These are phyloP conservation scores for Suillus paluster DNA, from an alignment of 768 basidiomycete species.

Conservation along the genomic window DNA sequence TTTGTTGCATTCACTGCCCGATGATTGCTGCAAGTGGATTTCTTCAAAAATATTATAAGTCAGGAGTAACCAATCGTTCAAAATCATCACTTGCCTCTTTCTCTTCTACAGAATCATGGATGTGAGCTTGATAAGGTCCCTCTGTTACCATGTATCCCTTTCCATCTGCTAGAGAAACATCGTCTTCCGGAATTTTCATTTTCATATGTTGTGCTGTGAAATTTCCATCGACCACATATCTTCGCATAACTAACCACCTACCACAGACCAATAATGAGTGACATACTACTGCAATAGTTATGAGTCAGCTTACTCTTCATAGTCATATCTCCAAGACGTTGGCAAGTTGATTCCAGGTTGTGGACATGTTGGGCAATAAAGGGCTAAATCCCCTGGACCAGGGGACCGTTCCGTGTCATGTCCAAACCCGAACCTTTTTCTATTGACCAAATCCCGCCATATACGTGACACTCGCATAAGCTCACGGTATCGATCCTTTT, in stretches of 20 bases:
- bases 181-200: too few species aligned
- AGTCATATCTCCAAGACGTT: constrained; percentile 20
- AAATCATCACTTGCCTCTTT: constrained; percentile 8
- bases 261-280: constrained; percentile 20
- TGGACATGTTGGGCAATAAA: constrained; percentile 33
- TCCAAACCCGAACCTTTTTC: constrained; percentile 11
- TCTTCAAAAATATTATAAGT: too few species aligned
- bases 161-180: too few species aligned
- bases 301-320: constrained; percentile 7
- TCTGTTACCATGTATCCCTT: too few species aligned
- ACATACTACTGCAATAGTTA: background rate
- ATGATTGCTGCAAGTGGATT: too few species aligned
- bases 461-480: constrained; percentile 13
- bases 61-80: too few species aligned
- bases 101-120: constrained; percentile 10
- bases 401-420: constrained; percentile 13
- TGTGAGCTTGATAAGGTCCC: constrained; percentile 14
- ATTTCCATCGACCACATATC: constrained; percentile 16
- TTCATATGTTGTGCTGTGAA: too few species aligned
- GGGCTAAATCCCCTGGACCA: constrained; percentile 10
- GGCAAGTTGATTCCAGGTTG: constrained; percentile 31
- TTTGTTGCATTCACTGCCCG: too few species aligned
- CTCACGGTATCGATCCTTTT: constrained; percentile 16
- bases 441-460: constrained; percentile 6
- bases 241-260: constrained; percentile 24